Evolutionary conservation across 164 flowering plant genomes (phyloP).

Genomic region (Chloranthus sessilifolius): DNA sequence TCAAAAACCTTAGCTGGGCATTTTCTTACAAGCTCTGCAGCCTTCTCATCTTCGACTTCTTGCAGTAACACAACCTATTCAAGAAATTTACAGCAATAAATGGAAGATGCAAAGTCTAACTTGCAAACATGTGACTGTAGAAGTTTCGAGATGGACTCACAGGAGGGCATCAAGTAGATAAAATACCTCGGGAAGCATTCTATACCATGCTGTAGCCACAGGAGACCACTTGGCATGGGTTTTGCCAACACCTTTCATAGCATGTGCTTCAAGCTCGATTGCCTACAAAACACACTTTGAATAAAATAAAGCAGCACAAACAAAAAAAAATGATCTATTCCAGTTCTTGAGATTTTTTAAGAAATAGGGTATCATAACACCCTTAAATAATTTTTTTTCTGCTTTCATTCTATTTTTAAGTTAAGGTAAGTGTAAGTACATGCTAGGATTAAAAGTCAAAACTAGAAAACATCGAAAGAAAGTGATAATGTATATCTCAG

Average conservation of each 20-base stretch:
- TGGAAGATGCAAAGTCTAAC: background rate
- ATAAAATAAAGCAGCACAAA: too few relatives aligned
- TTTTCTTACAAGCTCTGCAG: constrained; percentile 58
- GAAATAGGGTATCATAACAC: too few relatives aligned
- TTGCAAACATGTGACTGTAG: background rate
- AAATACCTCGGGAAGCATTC: constrained; percentile 95
- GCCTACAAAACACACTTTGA: constrained; percentile 56
- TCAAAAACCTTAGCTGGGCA: constrained; percentile 90
- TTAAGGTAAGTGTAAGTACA: too few relatives aligned
- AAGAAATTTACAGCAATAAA: background rate
- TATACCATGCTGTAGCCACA: constrained; percentile 93
- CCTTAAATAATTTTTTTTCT: too few relatives aligned
- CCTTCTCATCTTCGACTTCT: constrained; percentile 57
- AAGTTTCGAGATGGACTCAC: background rate
- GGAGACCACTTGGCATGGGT: constrained; percentile 99
- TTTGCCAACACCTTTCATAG: constrained; percentile 85
- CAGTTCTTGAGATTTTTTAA: too few relatives aligned
- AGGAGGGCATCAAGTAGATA: background rate
- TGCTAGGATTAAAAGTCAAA: too few relatives aligned
- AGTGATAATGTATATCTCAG: too few relatives aligned
- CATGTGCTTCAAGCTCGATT: constrained; percentile 97
- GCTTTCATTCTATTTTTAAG: too few relatives aligned
- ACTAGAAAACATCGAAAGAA: too few relatives aligned
- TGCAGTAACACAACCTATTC: constrained; percentile 64
- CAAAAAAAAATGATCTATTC: too few relatives aligned